Evolutionary conservation across 1,284 basidiomycete species (phyloP).

Genomic region (Heterobasidion occidentale): DNA sequence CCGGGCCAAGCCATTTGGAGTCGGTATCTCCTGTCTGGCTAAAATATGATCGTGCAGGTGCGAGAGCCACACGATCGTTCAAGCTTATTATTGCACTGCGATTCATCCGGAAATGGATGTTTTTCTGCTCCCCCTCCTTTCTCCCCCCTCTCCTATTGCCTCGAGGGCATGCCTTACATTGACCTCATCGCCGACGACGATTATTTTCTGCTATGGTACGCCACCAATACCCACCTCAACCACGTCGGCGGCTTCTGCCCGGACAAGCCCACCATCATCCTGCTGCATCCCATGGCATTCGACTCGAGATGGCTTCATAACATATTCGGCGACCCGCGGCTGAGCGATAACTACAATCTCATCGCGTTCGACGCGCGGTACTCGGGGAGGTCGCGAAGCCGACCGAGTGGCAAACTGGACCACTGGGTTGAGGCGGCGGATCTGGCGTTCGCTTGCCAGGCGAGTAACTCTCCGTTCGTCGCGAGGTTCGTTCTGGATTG

Average conservation of each 20-base stretch:
- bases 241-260: constrained; percentile 62
- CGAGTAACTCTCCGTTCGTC: constrained; percentile 19
- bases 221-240: constrained; percentile 45
- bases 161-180: constrained; percentile 56
- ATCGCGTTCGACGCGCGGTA: constrained; percentile 67
- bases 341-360: constrained; percentile 51
- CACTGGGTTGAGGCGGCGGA: constrained; percentile 73
- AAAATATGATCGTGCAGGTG: too few species aligned
- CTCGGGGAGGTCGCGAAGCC: constrained; percentile 46
- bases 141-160: neutral
- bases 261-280: constrained; percentile 53
- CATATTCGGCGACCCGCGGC: constrained; percentile 60
- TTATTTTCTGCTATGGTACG: constrained; percentile 65
- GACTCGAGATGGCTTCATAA: constrained; percentile 61
- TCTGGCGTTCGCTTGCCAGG: constrained; percentile 59
- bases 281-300: constrained; percentile 61
- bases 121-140: neutral
- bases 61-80: neutral
- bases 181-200: constrained; percentile 57
- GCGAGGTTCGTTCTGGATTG: neutral
- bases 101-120: neutral
- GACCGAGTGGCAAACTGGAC: constrained; percentile 51
- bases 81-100: neutral
- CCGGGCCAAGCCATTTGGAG: neutral
- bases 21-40: neutral